phyloP scores from a whole-genome alignment of 2,329 filamentous ascomycete genomes.

The Xylaria sp. region DNA sequence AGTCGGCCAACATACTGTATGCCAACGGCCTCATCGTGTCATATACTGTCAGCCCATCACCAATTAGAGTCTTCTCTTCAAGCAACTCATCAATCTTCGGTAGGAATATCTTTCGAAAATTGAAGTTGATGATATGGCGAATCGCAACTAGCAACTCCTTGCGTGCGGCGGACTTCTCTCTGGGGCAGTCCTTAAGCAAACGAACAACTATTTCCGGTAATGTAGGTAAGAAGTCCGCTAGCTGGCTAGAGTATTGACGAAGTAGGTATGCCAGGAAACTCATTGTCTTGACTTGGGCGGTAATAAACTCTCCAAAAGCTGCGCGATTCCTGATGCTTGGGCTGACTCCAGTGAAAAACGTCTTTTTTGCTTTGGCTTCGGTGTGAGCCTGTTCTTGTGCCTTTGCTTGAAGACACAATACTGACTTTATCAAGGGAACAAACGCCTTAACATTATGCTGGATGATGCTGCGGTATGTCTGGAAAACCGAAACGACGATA shows the following conservation, averaged over 20 bases:
- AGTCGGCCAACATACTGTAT: conserved; percentile 97
- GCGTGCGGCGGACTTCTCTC: conserved; percentile 90
- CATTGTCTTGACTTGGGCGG: conserved; percentile 98
- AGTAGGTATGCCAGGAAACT: conserved; percentile 95
- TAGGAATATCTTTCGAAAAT: conserved; percentile 94
- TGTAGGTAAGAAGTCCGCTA: conserved; percentile 86
- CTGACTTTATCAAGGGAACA: conserved; percentile 91
- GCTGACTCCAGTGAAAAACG: conserved; percentile 91
- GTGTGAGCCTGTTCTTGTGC: conserved; percentile 92
- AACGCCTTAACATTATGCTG: conserved; percentile 88
- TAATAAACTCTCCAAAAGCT: conserved; percentile 97
- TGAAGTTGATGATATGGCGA: conserved; percentile 98
- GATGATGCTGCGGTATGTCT: conserved; percentile 85
- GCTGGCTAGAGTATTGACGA: conserved; percentile 84
- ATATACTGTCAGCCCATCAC: conserved; percentile 94
- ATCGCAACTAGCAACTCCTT: conserved; percentile 98
- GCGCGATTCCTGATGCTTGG: conserved; percentile 92
- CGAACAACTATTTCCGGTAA: conserved; percentile 91
- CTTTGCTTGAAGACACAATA: conserved; percentile 87
- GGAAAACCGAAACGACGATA: conserved; percentile 97
- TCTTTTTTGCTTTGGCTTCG: conserved; percentile 81
- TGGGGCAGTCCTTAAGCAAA: conserved; percentile 89
- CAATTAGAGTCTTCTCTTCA: conserved; percentile 92
- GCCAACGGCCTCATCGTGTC: conserved; percentile 95
- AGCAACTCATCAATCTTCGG: conserved; percentile 94